phyloP scores from a whole-genome alignment of 257 asterid species.

The Solanum tarapatanum region DNA sequence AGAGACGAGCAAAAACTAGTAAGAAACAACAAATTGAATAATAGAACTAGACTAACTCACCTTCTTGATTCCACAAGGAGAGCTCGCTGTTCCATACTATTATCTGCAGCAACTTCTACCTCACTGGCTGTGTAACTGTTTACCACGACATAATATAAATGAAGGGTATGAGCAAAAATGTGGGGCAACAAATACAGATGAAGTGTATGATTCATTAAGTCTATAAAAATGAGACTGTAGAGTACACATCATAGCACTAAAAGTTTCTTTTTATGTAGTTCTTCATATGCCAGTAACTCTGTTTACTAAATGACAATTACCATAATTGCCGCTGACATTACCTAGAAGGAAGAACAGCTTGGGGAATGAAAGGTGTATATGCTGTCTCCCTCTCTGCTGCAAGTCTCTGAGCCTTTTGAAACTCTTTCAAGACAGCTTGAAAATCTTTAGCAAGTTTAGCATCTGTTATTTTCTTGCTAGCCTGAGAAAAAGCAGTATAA shows the following conservation, averaged over 20 bases:
- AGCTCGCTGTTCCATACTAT: constrained; percentile 45
- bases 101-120: constrained; percentile 30
- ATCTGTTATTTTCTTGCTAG: constrained; percentile 82
- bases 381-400: constrained; percentile 52
- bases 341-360: constrained; percentile 53
- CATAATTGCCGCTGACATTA: not conserved
- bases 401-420: constrained; percentile 49
- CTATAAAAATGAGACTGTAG: not conserved
- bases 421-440: constrained; percentile 84
- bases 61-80: constrained; percentile 70
- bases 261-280: not conserved
- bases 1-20: not conserved
- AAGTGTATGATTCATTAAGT: not conserved
- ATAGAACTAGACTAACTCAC: constrained; percentile 14
- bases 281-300: not conserved
- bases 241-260: not conserved
- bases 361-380: constrained; percentile 53
- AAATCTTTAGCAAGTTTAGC: constrained; percentile 95
- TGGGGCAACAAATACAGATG: constrained; percentile 2
- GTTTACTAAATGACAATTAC: not conserved
- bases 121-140: constrained; percentile 57
- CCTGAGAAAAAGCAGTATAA: constrained; percentile 26
- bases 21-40: not conserved
- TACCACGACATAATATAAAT: constrained; percentile 2
- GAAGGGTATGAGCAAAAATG: not conserved